Conservation (phyloP, 257 asterid species). For the Jacaranda mimosifolia region DNA sequence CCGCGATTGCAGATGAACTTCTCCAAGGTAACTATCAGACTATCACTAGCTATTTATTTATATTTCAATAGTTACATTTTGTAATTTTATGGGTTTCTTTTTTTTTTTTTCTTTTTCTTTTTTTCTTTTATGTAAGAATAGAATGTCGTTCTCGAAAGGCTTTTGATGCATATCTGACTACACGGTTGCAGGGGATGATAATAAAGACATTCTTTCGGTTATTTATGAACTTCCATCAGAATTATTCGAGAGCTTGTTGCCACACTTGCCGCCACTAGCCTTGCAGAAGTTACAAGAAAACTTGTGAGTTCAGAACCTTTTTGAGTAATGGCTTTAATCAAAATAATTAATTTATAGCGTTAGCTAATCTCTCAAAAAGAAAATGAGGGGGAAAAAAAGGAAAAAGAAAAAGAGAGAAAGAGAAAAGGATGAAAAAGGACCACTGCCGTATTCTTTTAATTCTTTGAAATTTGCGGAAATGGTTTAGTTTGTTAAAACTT, state of each 20-base stretch:
- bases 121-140: background rate
- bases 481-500: background rate
- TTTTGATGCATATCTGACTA: conserved; percentile 1
- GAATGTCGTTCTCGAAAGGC: background rate
- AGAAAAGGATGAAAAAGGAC: background rate
- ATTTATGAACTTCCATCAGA: conserved; percentile 71
- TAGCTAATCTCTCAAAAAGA: background rate
- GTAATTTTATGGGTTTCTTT: background rate
- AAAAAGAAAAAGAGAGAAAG: conserved; percentile 1
- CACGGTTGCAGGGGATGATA: conserved; percentile 49
- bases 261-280: conserved; percentile 72
- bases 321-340: background rate
- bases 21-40: conserved; percentile 47
- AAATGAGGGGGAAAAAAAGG: background rate
- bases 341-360: background rate
- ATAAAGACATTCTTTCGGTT: conserved; percentile 48
- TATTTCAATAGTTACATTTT: background rate
- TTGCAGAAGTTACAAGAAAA: conserved; percentile 65
- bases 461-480: background rate
- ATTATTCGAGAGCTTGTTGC: conserved; percentile 65
- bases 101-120: background rate
- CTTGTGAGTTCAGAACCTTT: conserved; percentile 52
- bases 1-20: conserved; percentile 61
- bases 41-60: background rate
- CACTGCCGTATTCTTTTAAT: background rate